Percentiles rank a stretch among this genome's conserved stretches.
Conservation (phyloP, 2,329 filamentous ascomycete genomes). For the Lachnum nothofagi region DNA sequence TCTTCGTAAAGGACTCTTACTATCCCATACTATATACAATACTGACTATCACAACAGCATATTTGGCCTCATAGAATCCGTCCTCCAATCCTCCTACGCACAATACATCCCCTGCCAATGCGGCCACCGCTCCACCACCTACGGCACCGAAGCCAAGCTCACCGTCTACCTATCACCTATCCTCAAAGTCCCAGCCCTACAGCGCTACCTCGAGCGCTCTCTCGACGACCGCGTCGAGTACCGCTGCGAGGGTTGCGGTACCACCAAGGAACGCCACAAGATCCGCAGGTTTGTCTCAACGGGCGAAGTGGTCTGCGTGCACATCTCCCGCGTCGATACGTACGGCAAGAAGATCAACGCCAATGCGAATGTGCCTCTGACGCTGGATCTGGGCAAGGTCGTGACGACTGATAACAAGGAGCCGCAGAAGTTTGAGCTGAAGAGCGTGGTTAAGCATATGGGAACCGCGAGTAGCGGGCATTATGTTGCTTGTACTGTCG, state of each 20-base stretch:
- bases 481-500: slow-evolving; percentile 23
- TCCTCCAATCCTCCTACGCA: slow-evolving; percentile 15
- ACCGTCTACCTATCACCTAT: slow-evolving; percentile 25
- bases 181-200: slow-evolving; percentile 17
- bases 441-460: slow-evolving; percentile 30
- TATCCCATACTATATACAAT: neutral
- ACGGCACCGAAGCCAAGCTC: slow-evolving; percentile 22
- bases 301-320: slow-evolving; percentile 26
- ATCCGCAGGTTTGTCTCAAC: slow-evolving; percentile 20
- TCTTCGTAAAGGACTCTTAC: slow-evolving; percentile 16
- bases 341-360: slow-evolving; percentile 20
- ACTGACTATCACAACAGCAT: slow-evolving; percentile 10
- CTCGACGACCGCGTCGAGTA: slow-evolving; percentile 25
- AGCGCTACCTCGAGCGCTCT: slow-evolving; percentile 22
- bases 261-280: slow-evolving; percentile 10
- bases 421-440: slow-evolving; percentile 28
- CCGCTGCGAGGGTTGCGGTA: slow-evolving; percentile 25
- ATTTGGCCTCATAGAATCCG: slow-evolving; percentile 18
- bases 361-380: slow-evolving; percentile 15
- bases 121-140: slow-evolving; percentile 19
- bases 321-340: slow-evolving; percentile 27
- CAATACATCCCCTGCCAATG: slow-evolving; percentile 26
- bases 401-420: slow-evolving; percentile 4
- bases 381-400: slow-evolving; percentile 25
- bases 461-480: slow-evolving; percentile 21